Conservation (phyloP, 2,329 filamentous ascomycete species). For the Teratosphaeria pseudoeucalypti region DNA sequence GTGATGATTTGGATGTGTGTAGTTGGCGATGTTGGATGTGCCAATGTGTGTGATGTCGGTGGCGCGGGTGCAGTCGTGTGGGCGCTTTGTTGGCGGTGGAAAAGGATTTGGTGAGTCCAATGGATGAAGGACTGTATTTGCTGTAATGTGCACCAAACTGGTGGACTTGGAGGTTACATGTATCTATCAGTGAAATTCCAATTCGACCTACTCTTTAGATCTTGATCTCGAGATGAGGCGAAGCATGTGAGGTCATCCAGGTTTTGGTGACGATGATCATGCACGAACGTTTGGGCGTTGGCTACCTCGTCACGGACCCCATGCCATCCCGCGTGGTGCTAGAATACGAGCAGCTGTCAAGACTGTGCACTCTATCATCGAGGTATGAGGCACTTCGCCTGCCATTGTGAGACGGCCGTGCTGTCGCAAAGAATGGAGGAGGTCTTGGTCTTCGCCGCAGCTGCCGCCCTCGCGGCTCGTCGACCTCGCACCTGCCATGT, state of each 20-base stretch:
- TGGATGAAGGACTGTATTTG: background rate
- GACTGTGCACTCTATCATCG: too few relatives aligned
- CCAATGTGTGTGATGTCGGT: background rate
- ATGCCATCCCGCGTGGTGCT: background rate
- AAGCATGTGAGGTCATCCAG: background rate
- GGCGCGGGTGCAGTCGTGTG: background rate
- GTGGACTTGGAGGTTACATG: background rate
- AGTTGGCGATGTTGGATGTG: background rate
- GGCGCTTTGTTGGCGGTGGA: background rate
- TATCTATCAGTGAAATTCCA: background rate
- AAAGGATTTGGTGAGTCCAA: background rate
- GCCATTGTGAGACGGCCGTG: too few relatives aligned
- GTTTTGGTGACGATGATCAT: background rate
- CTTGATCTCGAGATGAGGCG: background rate
- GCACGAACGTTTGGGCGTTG: background rate
- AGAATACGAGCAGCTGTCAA: too few relatives aligned
- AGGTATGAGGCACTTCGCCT: too few relatives aligned
- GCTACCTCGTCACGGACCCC: too few relatives aligned
- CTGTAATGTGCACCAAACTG: background rate
- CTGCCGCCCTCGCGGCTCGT: background rate
- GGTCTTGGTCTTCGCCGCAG: too few relatives aligned
- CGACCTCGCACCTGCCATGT: background rate
- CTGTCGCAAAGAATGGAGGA: too few relatives aligned
- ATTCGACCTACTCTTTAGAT: background rate
- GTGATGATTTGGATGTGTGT: background rate